Base-by-base conservation (phyloP, 2,329 filamentous ascomycete species). In the Karstenula rhodostoma region DNA sequence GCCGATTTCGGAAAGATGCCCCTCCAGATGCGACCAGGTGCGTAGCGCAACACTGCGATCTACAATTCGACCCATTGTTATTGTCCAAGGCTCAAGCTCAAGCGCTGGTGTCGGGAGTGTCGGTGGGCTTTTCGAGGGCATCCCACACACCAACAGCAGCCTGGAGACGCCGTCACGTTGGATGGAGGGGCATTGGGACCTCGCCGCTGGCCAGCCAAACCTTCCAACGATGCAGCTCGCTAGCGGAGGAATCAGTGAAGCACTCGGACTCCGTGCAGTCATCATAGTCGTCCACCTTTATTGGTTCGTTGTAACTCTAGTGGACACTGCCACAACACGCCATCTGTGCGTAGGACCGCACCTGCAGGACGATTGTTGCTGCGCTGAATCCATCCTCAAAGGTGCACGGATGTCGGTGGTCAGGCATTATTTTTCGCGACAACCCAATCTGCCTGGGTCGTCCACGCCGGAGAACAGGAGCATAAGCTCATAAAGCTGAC, bases 221-320 rank as follows among this genome's bases (percentile, higher is more conserved):
- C 19, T 23, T 53, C 50, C 50, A 43, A 43, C 50, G 23, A 5
- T 43, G 25, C 50, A 35, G 19, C 51, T 37, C n/a, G 22, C 51
- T 6, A 22, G 29, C 33, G 40, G 15, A 44, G 52, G 52, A 55
- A 33, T 55, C 17, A 17, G 7, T n/a, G 52, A 35, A 29, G 52
- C 52, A 55, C 29, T 55, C 52, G 52, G 52, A 46, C 52, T 55
- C 40, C 40, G 52, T 55, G 37, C 42, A 23, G 3, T 52, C 49
- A 22, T 22, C 27, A 17, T 19, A 3, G 27, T n/a, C 12, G 29
- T 22, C 29, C 29, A 33, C 48, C 12, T 25, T 51, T 19, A 51
- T 25, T 35, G 22, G 32, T 22, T 25, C 23, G 23, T 29, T 23
- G 27, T 15, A 40, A 7, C 17, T 44, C 35, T n/a, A 23, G 23